These are phyloP conservation scores for Neofusicoccum ribis DNA, from an alignment of 2,329 filamentous ascomycete genomes.

Conservation along the genomic window DNA sequence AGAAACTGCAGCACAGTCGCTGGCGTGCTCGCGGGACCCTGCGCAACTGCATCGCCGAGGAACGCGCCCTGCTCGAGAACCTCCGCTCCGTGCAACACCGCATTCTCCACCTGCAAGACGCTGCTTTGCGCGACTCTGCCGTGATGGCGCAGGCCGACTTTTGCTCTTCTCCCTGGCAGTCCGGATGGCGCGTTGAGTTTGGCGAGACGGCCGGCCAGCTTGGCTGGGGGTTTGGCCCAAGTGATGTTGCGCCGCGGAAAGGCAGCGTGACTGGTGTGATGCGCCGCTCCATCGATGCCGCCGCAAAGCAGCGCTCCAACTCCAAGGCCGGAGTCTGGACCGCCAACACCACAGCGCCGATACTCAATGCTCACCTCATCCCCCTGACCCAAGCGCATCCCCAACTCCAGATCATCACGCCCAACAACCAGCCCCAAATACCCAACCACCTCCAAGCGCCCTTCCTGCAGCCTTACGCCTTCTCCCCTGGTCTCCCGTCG, in stretches of 20 bases:
- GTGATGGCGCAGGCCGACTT: slow-evolving; percentile 2
- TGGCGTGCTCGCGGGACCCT: slow-evolving; percentile 15
- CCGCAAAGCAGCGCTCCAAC: neutral
- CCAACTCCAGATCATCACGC: neutral
- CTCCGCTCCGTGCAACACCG: neutral
- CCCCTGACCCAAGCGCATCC: neutral
- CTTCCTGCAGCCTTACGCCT: neutral
- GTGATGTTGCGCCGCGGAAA: neutral
- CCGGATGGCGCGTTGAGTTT: neutral
- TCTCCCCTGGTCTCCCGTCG: neutral
- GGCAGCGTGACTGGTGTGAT: neutral
- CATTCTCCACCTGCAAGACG: slow-evolving; percentile 8
- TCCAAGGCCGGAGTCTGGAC: neutral
- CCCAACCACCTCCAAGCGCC: neutral
- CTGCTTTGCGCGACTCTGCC: neutral
- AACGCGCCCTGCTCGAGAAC: slow-evolving; percentile 11
- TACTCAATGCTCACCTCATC: neutral
- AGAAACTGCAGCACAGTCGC: slow-evolving; percentile 18
- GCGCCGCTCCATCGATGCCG: neutral
- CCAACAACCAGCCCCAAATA: neutral
- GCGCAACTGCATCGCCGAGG: slow-evolving; percentile 7
- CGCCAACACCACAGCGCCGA: neutral
- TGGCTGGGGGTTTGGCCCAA: neutral
- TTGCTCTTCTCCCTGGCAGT: neutral
- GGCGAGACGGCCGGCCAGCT: neutral